These are phyloP conservation scores for Flaveria ramosissima DNA, from an alignment of 129 eudicot genomes.

Conservation along the genomic window DNA sequence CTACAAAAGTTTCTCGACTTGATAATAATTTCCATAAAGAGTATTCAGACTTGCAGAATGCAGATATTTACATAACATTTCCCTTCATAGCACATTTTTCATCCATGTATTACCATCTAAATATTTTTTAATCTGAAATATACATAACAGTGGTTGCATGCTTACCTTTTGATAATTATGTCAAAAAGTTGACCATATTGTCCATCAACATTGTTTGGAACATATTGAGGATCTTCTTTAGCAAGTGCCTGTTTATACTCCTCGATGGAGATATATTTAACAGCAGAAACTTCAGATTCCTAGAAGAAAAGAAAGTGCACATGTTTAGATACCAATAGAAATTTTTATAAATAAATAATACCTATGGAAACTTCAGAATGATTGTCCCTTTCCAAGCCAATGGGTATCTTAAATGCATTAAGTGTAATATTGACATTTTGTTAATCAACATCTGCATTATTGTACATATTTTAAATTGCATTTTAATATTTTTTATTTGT, in stretches of 20 bases:
- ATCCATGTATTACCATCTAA: conserved; percentile 5
- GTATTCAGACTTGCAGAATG: conserved; percentile 3
- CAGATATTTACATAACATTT: conserved; percentile 10
- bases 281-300: conserved; percentile 98
- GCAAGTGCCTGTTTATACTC: conserved; percentile 72
- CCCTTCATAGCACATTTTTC: conserved; percentile 14
- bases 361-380: not conserved
- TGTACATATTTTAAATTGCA: not conserved
- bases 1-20: conserved; percentile 41
- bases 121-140: conserved; percentile 16
- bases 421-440: not conserved
- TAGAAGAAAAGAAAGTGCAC: conserved; percentile 28
- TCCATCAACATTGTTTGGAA: conserved; percentile 61
- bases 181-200: conserved; percentile 88
- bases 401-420: not conserved
- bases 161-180: conserved; percentile 65
- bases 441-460: not conserved
- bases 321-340: conserved; percentile 23
- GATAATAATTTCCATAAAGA: conserved; percentile 16
- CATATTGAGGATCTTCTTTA: conserved; percentile 74
- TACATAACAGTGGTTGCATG: not conserved
- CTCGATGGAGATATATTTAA: conserved; percentile 74
- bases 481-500: not conserved
- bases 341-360: not conserved
- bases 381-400: not conserved